Evolutionary conservation across 2,329 filamentous ascomycete genomes (phyloP).

Genomic region (Penicillium sp.): DNA sequence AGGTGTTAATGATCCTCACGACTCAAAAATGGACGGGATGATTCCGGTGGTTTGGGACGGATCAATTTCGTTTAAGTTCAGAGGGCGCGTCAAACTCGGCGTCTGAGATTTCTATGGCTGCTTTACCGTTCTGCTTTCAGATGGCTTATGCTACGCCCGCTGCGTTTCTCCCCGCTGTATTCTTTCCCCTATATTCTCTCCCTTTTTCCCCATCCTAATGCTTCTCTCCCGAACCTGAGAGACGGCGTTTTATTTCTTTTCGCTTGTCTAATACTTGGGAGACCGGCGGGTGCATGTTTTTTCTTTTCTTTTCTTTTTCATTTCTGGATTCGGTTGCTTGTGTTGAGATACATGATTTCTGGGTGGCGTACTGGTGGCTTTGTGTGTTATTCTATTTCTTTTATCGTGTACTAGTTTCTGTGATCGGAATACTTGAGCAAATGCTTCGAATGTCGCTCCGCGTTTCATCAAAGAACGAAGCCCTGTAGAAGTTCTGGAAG

Average conservation of each 20-base stretch:
- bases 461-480: background rate
- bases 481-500: background rate
- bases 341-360: slow-evolving; percentile 23
- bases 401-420: slow-evolving; percentile 14
- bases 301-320: slow-evolving; percentile 11
- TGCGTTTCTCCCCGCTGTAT: slow-evolving; percentile 15
- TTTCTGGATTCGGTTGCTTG: slow-evolving; percentile 16
- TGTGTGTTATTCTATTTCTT: slow-evolving; percentile 2
- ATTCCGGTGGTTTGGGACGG: slow-evolving; percentile 25
- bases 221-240: slow-evolving; percentile 14
- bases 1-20: slow-evolving; percentile 41
- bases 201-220: slow-evolving; percentile 5
- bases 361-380: slow-evolving; percentile 24
- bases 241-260: slow-evolving; percentile 10
- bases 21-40: slow-evolving; percentile 35
- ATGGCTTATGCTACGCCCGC: slow-evolving; percentile 17
- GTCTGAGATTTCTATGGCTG: slow-evolving; percentile 28
- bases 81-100: slow-evolving; percentile 30
- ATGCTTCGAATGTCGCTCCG: slow-evolving; percentile 15
- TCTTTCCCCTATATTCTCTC: slow-evolving; percentile 5
- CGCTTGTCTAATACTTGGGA: slow-evolving; percentile 27
- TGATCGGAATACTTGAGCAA: slow-evolving; percentile 15
- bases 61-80: slow-evolving; percentile 26
- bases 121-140: slow-evolving; percentile 20
- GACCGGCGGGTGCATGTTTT: slow-evolving; percentile 18